These are phyloP conservation scores for Suillus occidentalis DNA, from an alignment of 768 basidiomycete genomes.

Conservation along the genomic window DNA sequence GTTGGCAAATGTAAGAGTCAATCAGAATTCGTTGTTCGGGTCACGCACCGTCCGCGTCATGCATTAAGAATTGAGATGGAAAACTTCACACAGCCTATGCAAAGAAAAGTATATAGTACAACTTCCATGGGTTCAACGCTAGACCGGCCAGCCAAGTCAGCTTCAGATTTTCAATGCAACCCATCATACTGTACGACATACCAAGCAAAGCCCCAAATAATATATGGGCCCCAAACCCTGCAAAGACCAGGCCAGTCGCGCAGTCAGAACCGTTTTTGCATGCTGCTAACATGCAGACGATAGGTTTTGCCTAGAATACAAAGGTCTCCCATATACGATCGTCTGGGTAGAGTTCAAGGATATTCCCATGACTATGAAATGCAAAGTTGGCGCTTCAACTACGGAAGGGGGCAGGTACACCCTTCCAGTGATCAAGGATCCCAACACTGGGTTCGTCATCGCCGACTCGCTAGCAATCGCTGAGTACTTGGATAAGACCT, in stretches of 20 bases:
- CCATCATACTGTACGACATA: slow-evolving; percentile 42
- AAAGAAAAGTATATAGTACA: background rate
- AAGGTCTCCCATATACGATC: slow-evolving; percentile 42
- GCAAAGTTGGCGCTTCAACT: slow-evolving; percentile 30
- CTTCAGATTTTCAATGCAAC: slow-evolving; percentile 6
- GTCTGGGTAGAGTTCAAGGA: slow-evolving; percentile 53
- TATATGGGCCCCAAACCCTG: slow-evolving; percentile 34
- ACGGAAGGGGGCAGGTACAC: slow-evolving; percentile 7
- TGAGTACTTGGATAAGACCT: slow-evolving; percentile 11
- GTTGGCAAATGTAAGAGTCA: background rate
- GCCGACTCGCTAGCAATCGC: slow-evolving; percentile 11
- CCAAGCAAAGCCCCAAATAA: slow-evolving; percentile 25
- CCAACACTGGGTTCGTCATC: slow-evolving; percentile 9
- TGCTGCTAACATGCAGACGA: background rate
- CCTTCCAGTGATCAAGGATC: slow-evolving; percentile 11
- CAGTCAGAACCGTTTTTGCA: background rate
- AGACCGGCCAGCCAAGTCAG: background rate
- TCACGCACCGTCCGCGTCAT: background rate
- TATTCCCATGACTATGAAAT: slow-evolving; percentile 37
- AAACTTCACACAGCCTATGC: background rate
- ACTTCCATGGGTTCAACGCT: background rate
- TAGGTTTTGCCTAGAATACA: slow-evolving; percentile 34
- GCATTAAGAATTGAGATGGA: background rate
- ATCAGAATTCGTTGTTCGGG: background rate
- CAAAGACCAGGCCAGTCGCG: slow-evolving; percentile 32